Conservation (phyloP, 23 red algal genomes). For the Pyropia haitanensis region DNA sequence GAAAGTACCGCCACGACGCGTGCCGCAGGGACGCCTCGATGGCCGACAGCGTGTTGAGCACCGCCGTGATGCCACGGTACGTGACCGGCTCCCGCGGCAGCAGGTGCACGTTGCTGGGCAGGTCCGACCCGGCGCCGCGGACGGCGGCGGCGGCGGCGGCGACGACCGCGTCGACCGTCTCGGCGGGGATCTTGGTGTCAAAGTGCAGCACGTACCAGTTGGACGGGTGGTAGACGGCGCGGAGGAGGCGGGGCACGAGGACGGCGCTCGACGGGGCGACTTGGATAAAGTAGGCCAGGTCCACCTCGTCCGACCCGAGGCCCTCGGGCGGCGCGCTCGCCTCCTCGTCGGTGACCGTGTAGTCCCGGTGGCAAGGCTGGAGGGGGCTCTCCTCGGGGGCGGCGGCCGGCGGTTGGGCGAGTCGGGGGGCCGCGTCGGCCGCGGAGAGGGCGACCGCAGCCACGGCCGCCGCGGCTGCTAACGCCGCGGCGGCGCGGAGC, state of each 20-base stretch:
- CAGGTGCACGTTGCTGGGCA: conserved; percentile 43
- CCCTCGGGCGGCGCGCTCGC: no score
- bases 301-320: conserved; percentile 11
- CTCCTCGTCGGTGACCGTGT: no score
- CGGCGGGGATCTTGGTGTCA: conserved; percentile 61
- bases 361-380: no score
- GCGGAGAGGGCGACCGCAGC: no score
- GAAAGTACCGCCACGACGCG: conserved; percentile 53
- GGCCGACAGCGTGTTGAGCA: conserved; percentile 65
- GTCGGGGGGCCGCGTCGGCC: no score
- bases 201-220: conserved; percentile 72
- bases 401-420: no score
- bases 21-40: conserved; percentile 23
- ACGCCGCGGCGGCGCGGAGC: no score
- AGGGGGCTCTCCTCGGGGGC: no score
- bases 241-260: conserved; percentile 38
- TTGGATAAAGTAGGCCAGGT: conserved; percentile 63
- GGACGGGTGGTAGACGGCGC: conserved; percentile 32
- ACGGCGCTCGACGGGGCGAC: conserved; percentile 24
- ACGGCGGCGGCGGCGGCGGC: conserved; percentile 11
- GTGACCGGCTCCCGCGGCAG: conserved; percentile 61
- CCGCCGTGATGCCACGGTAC: conserved; percentile 59
- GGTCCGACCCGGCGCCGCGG: not conserved
- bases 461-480: no score
- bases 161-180: conserved; percentile 21